Evolutionary conservation across 495 filamentous ascomycete species (phyloP), one percentile per base, ranked within the genome.

Genomic region (Amphirosellinia nigrospora): DNA sequence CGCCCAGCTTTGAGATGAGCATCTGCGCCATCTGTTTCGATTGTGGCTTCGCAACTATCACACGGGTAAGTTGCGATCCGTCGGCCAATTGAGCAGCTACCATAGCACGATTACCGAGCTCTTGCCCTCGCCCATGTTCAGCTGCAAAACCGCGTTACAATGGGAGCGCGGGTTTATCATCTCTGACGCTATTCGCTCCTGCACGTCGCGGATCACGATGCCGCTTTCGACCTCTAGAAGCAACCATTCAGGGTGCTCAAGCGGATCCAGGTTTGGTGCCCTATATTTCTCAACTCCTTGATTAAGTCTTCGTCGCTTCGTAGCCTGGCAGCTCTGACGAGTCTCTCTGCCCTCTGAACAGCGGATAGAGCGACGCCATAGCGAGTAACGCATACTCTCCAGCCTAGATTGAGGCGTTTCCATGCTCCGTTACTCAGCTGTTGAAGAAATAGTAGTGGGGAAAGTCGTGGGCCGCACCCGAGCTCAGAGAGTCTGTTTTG

Each of bases 101-200:
- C 48, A 90, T 86, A 0, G 90, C 4, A 92, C 84, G 64, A 94
- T 91, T 1, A 92, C 86, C 0, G 89, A 89, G 0, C 89, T 89
- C 72, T 94, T 94, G 0, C 91, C 91, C 74, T 91, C 85, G 0
- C 91, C 91, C 90, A 93, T 93, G 71, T 92, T 92, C 63, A 94
- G 80, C 72, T 93, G 91, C 76, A 93, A 81, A 15, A 89, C 87
- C 0, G 82, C 75, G 73, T 89, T 93, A 0, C 67, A 38, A 0
- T 70, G 77, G 0, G 73, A 77, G 0, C 71, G 71, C 0, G 90
- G 89, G 0, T 61, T 53, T 11, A 82, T 85, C 89, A 93, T 93
- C 60, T 83, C 77, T 3, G 58, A 38, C 0, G 90, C 88, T 52
- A 92, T 88, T 4, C 83, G 70, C 5, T 81, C 77, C 72, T 94